Percentiles rank a stretch among this genome's conserved stretches.
Evolutionary conservation across 2,329 filamentous ascomycete genomes (phyloP).

Genomic region (Claviceps paspali): DNA sequence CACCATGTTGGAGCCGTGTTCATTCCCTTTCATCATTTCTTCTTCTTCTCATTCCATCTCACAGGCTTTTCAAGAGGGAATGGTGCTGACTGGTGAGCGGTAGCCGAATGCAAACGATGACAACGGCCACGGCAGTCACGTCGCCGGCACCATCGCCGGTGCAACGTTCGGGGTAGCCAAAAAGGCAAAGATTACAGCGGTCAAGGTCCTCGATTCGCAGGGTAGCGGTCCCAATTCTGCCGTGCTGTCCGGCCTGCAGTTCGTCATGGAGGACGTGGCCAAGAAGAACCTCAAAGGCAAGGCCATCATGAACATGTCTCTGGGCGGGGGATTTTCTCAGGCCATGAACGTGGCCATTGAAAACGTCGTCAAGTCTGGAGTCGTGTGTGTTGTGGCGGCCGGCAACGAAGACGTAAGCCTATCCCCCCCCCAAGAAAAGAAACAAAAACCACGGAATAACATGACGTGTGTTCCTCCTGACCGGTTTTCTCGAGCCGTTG

Average conservation of each 20-base stretch:
- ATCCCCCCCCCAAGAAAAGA: too few species aligned
- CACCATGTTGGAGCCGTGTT: too few species aligned
- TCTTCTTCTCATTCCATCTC: background rate
- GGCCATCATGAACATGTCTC: constrained; percentile 49
- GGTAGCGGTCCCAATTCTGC: constrained; percentile 22
- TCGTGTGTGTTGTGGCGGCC: constrained; percentile 44
- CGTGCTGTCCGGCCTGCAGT: constrained; percentile 46
- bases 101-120: constrained; percentile 23
- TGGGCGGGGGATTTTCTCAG: constrained; percentile 33
- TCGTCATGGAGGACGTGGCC: constrained; percentile 30
- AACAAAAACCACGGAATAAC: too few species aligned
- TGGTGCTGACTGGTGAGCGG: too few species aligned
- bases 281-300: constrained; percentile 29
- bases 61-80: too few species aligned
- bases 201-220: constrained; percentile 43
- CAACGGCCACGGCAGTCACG: constrained; percentile 50
- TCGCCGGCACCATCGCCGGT: constrained; percentile 46
- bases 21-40: constrained; percentile 7
- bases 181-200: constrained; percentile 34
- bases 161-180: constrained; percentile 48
- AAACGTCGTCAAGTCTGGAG: constrained; percentile 30
- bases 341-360: constrained; percentile 42
- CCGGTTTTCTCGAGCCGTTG: background rate
- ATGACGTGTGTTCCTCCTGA: too few species aligned
- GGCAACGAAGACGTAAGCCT: constrained; percentile 41